Evolutionary conservation across 768 basidiomycete genomes (phyloP).

Genomic region (Gloeophyllum trabeum): DNA sequence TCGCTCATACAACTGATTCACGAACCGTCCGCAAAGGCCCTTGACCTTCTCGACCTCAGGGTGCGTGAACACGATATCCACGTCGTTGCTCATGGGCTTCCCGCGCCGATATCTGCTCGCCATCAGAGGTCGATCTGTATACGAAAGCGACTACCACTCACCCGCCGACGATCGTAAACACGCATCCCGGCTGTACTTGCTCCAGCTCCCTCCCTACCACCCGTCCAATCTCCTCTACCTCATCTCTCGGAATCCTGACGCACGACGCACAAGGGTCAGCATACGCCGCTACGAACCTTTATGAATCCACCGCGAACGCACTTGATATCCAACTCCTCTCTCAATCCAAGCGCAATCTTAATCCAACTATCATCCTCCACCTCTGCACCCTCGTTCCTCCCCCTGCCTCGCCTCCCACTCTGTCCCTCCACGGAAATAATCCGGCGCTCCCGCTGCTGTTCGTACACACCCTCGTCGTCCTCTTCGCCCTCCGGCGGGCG

Average conservation of each 20-base stretch:
- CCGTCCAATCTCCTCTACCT: constrained; percentile 69
- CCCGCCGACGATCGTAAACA: constrained; percentile 77
- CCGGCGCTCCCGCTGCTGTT: constrained; percentile 8
- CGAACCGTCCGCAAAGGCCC: constrained; percentile 49
- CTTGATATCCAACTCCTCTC: constrained; percentile 42
- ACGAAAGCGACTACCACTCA: constrained; percentile 21
- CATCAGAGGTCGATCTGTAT: neutral
- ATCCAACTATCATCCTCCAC: constrained; percentile 29
- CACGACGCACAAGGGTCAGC: too few relatives aligned
- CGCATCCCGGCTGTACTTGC: constrained; percentile 51
- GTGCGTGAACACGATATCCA: constrained; percentile 85
- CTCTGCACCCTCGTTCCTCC: constrained; percentile 11
- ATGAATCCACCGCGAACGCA: constrained; percentile 13
- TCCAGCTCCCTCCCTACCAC: constrained; percentile 60
- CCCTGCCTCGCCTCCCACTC: constrained; percentile 5
- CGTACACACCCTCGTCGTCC: neutral
- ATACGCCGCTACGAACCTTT: neutral
- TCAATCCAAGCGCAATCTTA: constrained; percentile 46
- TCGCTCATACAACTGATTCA: constrained; percentile 40
- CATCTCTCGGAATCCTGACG: constrained; percentile 56
- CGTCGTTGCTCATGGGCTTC: constrained; percentile 71
- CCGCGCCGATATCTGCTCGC: constrained; percentile 71
- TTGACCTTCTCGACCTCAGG: constrained; percentile 41
- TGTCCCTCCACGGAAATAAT: too few relatives aligned
- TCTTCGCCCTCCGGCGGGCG: constrained; percentile 8